Percentiles rank a stretch among this genome's conserved stretches.
phyloP scores from a whole-genome alignment of 768 basidiomycete genomes.

The Chalciporus chontae region DNA sequence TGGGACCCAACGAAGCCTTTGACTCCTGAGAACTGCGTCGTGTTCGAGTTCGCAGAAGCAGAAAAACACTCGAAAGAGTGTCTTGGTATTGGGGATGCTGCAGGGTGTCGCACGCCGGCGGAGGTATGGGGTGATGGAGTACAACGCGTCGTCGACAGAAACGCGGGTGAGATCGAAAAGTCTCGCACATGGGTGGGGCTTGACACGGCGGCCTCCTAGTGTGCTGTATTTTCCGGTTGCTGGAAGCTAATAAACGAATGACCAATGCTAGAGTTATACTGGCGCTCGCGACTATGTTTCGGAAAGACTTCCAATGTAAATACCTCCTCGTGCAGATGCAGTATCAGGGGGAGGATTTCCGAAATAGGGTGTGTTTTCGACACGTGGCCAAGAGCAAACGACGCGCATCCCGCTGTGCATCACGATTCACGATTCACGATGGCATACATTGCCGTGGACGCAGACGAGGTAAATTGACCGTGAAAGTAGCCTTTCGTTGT shows the following conservation, averaged over 20 bases:
- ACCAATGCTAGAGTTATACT: too few relatives aligned
- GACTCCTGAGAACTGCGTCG: conserved; percentile 77
- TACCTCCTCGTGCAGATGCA: too few relatives aligned
- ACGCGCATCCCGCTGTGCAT: not conserved
- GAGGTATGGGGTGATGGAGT: conserved; percentile 73
- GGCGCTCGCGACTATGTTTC: too few relatives aligned
- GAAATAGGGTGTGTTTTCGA: not conserved
- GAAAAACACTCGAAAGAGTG: conserved; percentile 58
- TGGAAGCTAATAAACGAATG: too few relatives aligned
- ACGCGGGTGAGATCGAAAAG: conserved; percentile 56
- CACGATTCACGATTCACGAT: conserved; percentile 39
- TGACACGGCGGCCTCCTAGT: not conserved
- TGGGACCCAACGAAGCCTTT: conserved; percentile 74
- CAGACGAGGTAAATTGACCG: conserved; percentile 56
- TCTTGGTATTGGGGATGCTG: conserved; percentile 16
- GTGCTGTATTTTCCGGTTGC: too few relatives aligned
- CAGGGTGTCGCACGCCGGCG: conserved; percentile 33
- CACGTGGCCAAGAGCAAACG: not conserved
- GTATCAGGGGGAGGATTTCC: not conserved
- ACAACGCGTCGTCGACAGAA: conserved; percentile 51
- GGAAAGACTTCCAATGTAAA: not conserved
- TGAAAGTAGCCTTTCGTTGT: not conserved
- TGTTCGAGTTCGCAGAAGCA: conserved; percentile 75
- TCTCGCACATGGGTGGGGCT: conserved; percentile 50
- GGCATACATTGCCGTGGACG: conserved; percentile 72